Evolutionary conservation across 2,329 filamentous ascomycete species (phyloP).

Genomic region (Claviceps sp.): DNA sequence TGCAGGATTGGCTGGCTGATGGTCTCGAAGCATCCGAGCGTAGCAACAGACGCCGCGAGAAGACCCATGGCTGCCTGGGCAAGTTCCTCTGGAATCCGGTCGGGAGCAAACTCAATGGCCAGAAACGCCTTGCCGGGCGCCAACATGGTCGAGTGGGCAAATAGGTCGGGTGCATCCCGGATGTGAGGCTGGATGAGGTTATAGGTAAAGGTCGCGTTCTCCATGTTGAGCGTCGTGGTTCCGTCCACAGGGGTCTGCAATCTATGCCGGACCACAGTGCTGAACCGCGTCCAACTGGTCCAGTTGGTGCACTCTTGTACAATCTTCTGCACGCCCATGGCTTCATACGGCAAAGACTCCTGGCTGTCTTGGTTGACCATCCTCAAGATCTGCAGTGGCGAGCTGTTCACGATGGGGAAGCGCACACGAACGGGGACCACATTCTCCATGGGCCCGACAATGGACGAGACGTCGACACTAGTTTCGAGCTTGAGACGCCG

Average conservation of each 20-base stretch:
- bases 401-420: conserved; percentile 28
- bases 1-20: conserved; percentile 33
- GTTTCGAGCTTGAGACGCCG: conserved; percentile 28
- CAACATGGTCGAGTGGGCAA: conserved; percentile 28
- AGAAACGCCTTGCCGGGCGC: conserved; percentile 25
- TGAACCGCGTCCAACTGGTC: conserved; percentile 40
- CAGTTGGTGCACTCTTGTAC: conserved; percentile 40
- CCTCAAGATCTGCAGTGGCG: conserved; percentile 35
- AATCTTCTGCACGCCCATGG: conserved; percentile 36
- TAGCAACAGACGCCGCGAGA: conserved; percentile 30
- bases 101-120: conserved; percentile 32
- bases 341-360: conserved; percentile 34
- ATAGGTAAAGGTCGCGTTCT: conserved; percentile 31
- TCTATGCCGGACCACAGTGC: conserved; percentile 40
- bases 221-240: conserved; percentile 30
- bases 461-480: conserved; percentile 41
- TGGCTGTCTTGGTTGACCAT: conserved; percentile 36
- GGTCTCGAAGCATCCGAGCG: conserved; percentile 31
- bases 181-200: conserved; percentile 25
- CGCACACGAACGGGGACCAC: conserved; percentile 35
- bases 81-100: conserved; percentile 27
- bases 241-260: conserved; percentile 17
- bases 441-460: conserved; percentile 34
- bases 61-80: conserved; percentile 31
- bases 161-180: conserved; percentile 31